These are phyloP conservation scores for Pleurotus giganteus DNA, from an alignment of 768 basidiomycete species.

Conservation along the genomic window DNA sequence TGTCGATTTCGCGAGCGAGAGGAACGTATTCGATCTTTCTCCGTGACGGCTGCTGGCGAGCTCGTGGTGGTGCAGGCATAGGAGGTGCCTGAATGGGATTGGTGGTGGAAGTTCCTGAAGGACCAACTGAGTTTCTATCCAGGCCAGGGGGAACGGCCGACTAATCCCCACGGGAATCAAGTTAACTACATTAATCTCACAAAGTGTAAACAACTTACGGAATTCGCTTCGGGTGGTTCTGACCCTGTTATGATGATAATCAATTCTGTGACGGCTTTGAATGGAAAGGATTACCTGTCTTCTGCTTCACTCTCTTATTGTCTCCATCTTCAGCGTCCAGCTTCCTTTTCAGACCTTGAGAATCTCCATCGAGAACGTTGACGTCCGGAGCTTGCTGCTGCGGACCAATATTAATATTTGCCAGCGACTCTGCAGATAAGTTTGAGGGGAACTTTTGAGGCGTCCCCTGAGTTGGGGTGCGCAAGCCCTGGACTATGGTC, in stretches of 20 bases:
- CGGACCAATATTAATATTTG: constrained; percentile 12
- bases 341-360: constrained; percentile 71
- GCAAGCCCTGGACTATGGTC: background rate
- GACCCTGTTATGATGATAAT: constrained; percentile 16
- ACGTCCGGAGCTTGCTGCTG: constrained; percentile 23
- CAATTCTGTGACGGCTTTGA: constrained; percentile 6
- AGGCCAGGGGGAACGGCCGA: constrained; percentile 20
- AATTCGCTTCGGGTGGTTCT: constrained; percentile 46
- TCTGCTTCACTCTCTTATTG: constrained; percentile 68
- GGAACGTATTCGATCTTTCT: constrained; percentile 91
- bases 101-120: constrained; percentile 18
- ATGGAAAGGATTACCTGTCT: constrained; percentile 53
- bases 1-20: constrained; percentile 69
- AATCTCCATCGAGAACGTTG: constrained; percentile 55
- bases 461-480: constrained; percentile 18
- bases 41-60: constrained; percentile 53
- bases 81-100: constrained; percentile 26
- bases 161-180: constrained; percentile 4
- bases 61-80: constrained; percentile 29
- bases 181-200: constrained; percentile 1
- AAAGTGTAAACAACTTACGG: constrained; percentile 35
- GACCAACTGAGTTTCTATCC: constrained; percentile 22
- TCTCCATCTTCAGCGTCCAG: constrained; percentile 64
- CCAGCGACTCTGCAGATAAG: constrained; percentile 12
- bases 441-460: constrained; percentile 15